Conservation (phyloP, 768 basidiomycete genomes). For the Kwoniella mangroviensis region DNA sequence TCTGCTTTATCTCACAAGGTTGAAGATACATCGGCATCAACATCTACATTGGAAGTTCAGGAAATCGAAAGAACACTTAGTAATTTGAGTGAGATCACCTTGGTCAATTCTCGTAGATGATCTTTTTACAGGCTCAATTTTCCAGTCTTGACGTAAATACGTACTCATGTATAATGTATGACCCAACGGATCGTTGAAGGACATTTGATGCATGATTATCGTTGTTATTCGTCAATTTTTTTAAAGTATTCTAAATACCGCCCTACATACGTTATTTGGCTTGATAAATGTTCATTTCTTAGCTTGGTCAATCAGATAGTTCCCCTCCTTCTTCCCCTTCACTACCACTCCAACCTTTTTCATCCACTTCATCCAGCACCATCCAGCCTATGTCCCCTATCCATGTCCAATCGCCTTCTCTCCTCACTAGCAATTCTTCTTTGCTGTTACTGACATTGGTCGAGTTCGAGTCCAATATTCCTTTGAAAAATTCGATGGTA, state of each 20-base stretch:
- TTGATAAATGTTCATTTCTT: neutral
- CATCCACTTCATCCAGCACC: slow-evolving; percentile 17
- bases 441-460: neutral
- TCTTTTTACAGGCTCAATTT: no score
- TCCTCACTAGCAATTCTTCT: neutral
- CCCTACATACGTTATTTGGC: no score
- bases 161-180: no score
- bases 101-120: slow-evolving; percentile 12
- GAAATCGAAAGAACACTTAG: slow-evolving; percentile 9
- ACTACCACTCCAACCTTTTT: neutral
- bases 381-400: slow-evolving; percentile 20
- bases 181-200: neutral
- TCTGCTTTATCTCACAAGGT: slow-evolving; percentile 21
- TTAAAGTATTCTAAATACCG: neutral
- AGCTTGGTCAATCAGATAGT: neutral
- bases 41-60: neutral
- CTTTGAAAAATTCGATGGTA: slow-evolving; percentile 29
- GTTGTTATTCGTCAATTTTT: neutral
- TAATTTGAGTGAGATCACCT: slow-evolving; percentile 23
- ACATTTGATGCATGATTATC: neutral
- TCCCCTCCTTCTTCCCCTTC: neutral
- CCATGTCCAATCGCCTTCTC: slow-evolving; percentile 20
- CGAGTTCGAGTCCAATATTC: neutral
- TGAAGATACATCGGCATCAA: neutral
- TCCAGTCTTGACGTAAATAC: no score